These are phyloP conservation scores for Mycena belliarum DNA, from an alignment of 768 basidiomycete genomes.

Conservation along the genomic window DNA sequence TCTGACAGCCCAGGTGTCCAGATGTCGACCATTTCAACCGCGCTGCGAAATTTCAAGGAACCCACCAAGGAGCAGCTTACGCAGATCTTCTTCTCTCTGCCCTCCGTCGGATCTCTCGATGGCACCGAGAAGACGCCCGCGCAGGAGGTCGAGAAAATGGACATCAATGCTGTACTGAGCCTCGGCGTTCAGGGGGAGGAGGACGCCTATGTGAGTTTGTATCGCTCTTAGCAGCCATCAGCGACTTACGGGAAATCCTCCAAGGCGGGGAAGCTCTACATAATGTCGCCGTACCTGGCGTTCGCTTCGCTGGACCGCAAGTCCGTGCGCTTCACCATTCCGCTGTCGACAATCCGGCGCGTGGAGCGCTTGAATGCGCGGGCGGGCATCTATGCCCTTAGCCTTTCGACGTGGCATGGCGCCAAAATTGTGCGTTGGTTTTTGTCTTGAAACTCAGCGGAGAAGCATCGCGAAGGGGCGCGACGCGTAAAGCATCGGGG, in stretches of 20 bases:
- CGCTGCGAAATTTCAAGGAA: constrained; percentile 90
- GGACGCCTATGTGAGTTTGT: constrained; percentile 87
- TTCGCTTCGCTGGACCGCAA: constrained; percentile 91
- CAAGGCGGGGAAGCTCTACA: constrained; percentile 87
- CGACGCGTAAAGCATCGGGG: constrained; percentile 10
- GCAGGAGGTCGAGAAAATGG: constrained; percentile 66
- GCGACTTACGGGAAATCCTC: not conserved
- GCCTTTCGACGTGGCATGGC: constrained; percentile 91
- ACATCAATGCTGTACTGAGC: constrained; percentile 87
- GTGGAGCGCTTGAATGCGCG: constrained; percentile 94
- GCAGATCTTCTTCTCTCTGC: constrained; percentile 76
- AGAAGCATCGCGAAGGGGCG: not conserved
- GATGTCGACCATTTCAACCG: constrained; percentile 85
- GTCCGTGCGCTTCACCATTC: constrained; percentile 88
- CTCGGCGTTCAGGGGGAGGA: constrained; percentile 78
- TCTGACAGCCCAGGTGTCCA: not conserved
- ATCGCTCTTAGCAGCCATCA: not conserved
- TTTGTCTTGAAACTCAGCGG: not conserved
- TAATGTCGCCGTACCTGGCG: constrained; percentile 87
- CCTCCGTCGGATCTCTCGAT: constrained; percentile 23
- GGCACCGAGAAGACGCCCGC: constrained; percentile 28
- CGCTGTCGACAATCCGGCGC: constrained; percentile 87
- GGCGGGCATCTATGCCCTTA: constrained; percentile 95
- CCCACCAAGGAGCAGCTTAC: constrained; percentile 86
- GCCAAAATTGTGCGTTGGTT: constrained; percentile 77